Evolutionary conservation across 345 rosid species (phyloP).

Genomic region (Garcia nutans): DNA sequence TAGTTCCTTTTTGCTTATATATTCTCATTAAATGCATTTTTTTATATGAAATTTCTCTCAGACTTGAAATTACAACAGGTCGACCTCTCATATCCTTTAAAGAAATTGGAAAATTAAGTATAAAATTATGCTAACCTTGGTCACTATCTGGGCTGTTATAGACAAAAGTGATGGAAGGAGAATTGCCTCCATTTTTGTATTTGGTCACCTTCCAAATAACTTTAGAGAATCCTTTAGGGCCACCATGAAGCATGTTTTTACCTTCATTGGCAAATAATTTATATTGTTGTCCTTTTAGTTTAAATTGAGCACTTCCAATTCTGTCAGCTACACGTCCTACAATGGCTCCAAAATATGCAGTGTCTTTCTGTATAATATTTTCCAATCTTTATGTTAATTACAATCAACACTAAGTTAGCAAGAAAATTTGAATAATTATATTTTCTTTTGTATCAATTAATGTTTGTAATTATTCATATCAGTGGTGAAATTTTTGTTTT

Average conservation of each 20-base stretch:
- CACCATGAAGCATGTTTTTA: slow-evolving; percentile 81
- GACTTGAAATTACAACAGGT: too few relatives aligned
- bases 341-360: slow-evolving; percentile 60
- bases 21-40: too few relatives aligned
- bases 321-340: slow-evolving; percentile 86
- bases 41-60: too few relatives aligned
- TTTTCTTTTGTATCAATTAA: too few relatives aligned
- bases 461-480: too few relatives aligned
- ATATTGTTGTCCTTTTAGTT: slow-evolving; percentile 52
- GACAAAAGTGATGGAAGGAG: slow-evolving; percentile 56
- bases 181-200: slow-evolving; percentile 37
- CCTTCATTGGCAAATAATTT: slow-evolving; percentile 68
- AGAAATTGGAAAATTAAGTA: too few relatives aligned
- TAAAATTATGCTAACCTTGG: slow-evolving; percentile 42
- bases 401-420: too few relatives aligned
- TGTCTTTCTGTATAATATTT: slow-evolving; percentile 46
- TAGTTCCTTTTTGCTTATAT: too few relatives aligned
- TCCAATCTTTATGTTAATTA: too few relatives aligned
- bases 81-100: too few relatives aligned
- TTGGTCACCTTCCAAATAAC: slow-evolving; percentile 63
- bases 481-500: too few relatives aligned
- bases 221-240: slow-evolving; percentile 64
- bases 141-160: slow-evolving; percentile 76
- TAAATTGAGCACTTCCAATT: slow-evolving; percentile 65
- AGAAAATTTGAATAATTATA: too few relatives aligned